A percentile compares a stretch with the other conserved stretches of the same genome.
Conservation (phyloP, 495 filamentous ascomycete species). For the Xanthoparmelia taractica region DNA sequence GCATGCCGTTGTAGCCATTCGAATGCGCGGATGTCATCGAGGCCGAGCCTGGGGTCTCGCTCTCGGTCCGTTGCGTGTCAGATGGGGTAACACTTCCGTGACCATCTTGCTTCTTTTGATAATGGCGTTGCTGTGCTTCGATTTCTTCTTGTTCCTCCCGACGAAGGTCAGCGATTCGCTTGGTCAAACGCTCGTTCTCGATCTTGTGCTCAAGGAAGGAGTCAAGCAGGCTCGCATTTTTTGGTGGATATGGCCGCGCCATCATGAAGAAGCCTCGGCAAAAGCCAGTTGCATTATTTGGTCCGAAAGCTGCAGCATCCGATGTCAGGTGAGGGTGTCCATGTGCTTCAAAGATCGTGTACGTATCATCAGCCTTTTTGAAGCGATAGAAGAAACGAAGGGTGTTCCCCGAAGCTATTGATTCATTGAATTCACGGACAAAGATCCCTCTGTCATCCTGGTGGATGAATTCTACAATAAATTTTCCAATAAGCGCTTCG, state of each 20-base stretch:
- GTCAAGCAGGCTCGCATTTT: slow-evolving; percentile 75
- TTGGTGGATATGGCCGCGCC: slow-evolving; percentile 84
- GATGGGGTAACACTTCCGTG: slow-evolving; percentile 48
- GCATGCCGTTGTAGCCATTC: slow-evolving; percentile 48
- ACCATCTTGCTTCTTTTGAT: slow-evolving; percentile 46
- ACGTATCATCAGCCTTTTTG: slow-evolving; percentile 63
- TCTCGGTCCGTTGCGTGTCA: slow-evolving; percentile 36
- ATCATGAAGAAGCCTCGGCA: slow-evolving; percentile 93
- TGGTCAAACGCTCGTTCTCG: slow-evolving; percentile 82
- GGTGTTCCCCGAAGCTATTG: slow-evolving; percentile 69
- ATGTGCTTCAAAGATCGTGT: slow-evolving; percentile 76
- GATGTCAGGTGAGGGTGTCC: slow-evolving; percentile 84
- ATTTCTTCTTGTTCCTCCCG: slow-evolving; percentile 78
- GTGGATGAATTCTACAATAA: slow-evolving; percentile 75
- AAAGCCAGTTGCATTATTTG: slow-evolving; percentile 53
- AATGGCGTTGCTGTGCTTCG: slow-evolving; percentile 43
- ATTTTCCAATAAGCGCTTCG: slow-evolving; percentile 62
- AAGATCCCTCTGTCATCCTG: slow-evolving; percentile 82
- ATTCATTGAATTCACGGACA: slow-evolving; percentile 82
- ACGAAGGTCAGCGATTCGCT: slow-evolving; percentile 76
- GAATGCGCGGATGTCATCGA: slow-evolving; percentile 28
- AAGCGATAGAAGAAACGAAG: slow-evolving; percentile 88
- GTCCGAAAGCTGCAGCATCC: slow-evolving; percentile 52
- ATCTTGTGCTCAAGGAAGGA: slow-evolving; percentile 97
- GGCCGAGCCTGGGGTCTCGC: slow-evolving; percentile 27